Evolutionary conservation across 2,329 filamentous ascomycete species (phyloP).

Genomic region (Ophiocordyceps camponoti-saundersi): DNA sequence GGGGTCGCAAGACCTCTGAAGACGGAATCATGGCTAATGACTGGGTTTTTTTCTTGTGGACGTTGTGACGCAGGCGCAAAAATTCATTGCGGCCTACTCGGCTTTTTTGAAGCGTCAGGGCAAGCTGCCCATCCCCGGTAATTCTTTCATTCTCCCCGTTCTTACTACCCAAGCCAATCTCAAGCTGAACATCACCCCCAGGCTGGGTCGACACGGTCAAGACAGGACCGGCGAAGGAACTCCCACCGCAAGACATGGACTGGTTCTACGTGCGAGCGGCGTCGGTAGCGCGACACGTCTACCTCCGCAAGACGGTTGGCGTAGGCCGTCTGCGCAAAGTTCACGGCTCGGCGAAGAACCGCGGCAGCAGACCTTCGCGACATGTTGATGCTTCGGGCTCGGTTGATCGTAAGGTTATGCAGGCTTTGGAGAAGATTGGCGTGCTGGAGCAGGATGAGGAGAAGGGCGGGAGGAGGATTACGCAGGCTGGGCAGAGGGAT

Average conservation of each 20-base stretch:
- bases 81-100: conserved; percentile 76
- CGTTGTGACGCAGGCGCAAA: conserved; percentile 45
- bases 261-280: conserved; percentile 91
- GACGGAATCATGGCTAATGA: conserved; percentile 58
- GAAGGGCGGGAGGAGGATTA: conserved; percentile 96
- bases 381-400: conserved; percentile 91
- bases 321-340: conserved; percentile 94
- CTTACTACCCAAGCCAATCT: not conserved
- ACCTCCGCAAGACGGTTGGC: conserved; percentile 98
- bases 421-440: conserved; percentile 98
- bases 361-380: conserved; percentile 75
- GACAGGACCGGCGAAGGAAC: conserved; percentile 91
- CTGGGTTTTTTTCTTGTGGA: conserved; percentile 10
- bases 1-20: conserved; percentile 56
- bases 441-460: conserved; percentile 96
- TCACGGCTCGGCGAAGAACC: conserved; percentile 95
- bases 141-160: conserved; percentile 3
- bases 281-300: conserved; percentile 92
- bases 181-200: conserved; percentile 15
- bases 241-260: conserved; percentile 94
- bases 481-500: conserved; percentile 95
- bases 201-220: conserved; percentile 99
- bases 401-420: conserved; percentile 94
- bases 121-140: conserved; percentile 82
- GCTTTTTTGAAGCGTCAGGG: conserved; percentile 88